Conservation (phyloP, 108 stramenopile genomes). For the Stephanodiscus triporus region DNA sequence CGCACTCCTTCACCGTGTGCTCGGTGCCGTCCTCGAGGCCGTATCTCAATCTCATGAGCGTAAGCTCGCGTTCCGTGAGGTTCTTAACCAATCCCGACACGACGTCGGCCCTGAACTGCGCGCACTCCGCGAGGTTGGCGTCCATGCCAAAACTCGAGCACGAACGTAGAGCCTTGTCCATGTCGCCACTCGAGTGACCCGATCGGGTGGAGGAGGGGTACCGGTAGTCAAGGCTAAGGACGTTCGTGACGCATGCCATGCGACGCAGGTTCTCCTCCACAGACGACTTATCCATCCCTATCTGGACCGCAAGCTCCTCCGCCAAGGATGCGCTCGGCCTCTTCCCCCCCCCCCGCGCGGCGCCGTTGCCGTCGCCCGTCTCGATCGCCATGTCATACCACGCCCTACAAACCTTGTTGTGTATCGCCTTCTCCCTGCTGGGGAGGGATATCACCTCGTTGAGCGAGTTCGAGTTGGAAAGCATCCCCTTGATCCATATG, state of each 20-base stretch:
- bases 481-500: constrained; percentile 96
- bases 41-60: constrained; percentile 77
- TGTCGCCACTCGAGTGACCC: constrained; percentile 41
- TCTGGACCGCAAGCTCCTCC: constrained; percentile 51
- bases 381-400: constrained; percentile 51
- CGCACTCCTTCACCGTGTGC: constrained; percentile 69
- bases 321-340: constrained; percentile 19
- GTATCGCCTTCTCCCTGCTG: constrained; percentile 65
- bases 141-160: constrained; percentile 45
- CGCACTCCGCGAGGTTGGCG: constrained; percentile 70
- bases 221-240: constrained; percentile 80
- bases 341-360: not conserved
- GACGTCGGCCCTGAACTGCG: constrained; percentile 77
- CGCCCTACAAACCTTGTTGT: constrained; percentile 67
- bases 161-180: constrained; percentile 15
- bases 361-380: constrained; percentile 18
- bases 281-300: constrained; percentile 53
- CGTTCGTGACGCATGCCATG: constrained; percentile 62
- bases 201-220: constrained; percentile 53
- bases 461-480: constrained; percentile 60
- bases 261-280: constrained; percentile 54
- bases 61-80: constrained; percentile 66
- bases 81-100: constrained; percentile 71
- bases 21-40: constrained; percentile 74
- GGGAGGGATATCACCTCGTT: constrained; percentile 68